phyloP scores from a whole-genome alignment of 352 stramenopile species.

The Blastocystis hominis region DNA sequence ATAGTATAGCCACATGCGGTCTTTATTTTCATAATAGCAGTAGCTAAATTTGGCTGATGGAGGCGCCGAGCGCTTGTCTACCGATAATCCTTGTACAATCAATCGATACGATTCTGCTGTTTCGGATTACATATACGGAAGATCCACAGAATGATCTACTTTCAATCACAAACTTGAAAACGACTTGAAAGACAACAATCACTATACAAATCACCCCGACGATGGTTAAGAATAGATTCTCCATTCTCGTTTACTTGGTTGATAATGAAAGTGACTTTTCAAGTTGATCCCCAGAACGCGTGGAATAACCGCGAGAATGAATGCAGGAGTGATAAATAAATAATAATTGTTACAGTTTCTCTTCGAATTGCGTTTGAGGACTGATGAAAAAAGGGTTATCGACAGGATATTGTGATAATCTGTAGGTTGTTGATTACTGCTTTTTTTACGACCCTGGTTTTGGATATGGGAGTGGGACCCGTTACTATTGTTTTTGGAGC shows the following conservation, averaged over 20 bases:
- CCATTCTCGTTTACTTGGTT: neutral
- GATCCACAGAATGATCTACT: neutral
- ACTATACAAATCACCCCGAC: constrained; percentile 20
- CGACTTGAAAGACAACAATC: neutral
- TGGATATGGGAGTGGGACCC: constrained; percentile 32
- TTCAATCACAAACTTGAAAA: neutral
- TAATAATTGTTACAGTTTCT: neutral
- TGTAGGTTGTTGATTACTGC: neutral
- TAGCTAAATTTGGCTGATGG: neutral
- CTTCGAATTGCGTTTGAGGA: neutral
- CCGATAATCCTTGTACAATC: neutral
- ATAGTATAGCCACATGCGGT: constrained; percentile 47
- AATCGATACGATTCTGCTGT: neutral
- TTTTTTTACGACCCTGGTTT: constrained; percentile 8
- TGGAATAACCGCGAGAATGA: no score
- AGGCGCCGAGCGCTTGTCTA: neutral
- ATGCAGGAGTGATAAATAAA: no score
- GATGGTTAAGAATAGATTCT: neutral
- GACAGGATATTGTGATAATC: neutral
- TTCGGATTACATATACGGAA: constrained; percentile 32
- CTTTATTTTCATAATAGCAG: constrained; percentile 31
- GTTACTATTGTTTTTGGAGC: constrained; percentile 37
- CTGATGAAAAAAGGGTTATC: constrained; percentile 19
- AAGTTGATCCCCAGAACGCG: no score
- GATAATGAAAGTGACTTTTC: no score